Percentiles rank a stretch among this genome's conserved stretches.
These are phyloP conservation scores for Ceratocystis albifundus DNA, from an alignment of 2,329 filamentous ascomycete genomes.

Conservation along the genomic window DNA sequence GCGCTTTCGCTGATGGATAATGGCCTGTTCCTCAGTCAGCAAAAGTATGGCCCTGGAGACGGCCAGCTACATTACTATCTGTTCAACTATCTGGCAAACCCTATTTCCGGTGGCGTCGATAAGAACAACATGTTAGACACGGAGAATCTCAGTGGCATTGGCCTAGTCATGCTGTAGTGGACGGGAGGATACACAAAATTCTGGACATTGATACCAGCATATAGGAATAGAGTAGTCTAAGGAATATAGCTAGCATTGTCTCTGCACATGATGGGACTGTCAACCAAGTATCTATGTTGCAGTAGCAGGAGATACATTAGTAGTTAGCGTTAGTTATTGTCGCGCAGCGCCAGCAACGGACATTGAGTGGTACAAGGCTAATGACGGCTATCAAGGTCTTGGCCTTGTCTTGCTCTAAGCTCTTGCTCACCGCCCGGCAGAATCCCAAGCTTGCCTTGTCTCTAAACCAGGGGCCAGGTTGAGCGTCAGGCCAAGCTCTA, in stretches of 20 bases:
- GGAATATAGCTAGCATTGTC: too few relatives aligned
- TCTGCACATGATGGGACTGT: too few relatives aligned
- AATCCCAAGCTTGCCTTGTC: slow-evolving; percentile 16
- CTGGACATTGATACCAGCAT: too few relatives aligned
- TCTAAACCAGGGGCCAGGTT: not conserved
- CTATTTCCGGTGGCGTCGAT: slow-evolving; percentile 77
- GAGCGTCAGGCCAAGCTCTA: not conserved
- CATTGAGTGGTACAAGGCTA: too few relatives aligned
- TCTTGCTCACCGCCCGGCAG: slow-evolving; percentile 22
- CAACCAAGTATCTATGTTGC: too few relatives aligned
- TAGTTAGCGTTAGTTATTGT: too few relatives aligned
- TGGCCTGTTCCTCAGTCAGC: slow-evolving; percentile 78
- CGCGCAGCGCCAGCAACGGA: too few relatives aligned
- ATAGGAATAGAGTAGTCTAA: too few relatives aligned
- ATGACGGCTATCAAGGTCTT: not conserved
- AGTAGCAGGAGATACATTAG: too few relatives aligned
- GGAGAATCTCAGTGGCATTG: slow-evolving; percentile 70
- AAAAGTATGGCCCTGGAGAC: slow-evolving; percentile 90
- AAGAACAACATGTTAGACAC: slow-evolving; percentile 65
- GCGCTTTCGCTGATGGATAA: slow-evolving; percentile 91
- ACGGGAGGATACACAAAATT: not conserved
- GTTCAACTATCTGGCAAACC: slow-evolving; percentile 86
- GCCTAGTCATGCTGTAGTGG: slow-evolving; percentile 62
- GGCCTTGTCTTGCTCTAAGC: not conserved
- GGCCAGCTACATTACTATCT: slow-evolving; percentile 94